Conservation (phyloP, 2,329 filamentous ascomycete genomes). For the Colletotrichum lindemuthianum region DNA sequence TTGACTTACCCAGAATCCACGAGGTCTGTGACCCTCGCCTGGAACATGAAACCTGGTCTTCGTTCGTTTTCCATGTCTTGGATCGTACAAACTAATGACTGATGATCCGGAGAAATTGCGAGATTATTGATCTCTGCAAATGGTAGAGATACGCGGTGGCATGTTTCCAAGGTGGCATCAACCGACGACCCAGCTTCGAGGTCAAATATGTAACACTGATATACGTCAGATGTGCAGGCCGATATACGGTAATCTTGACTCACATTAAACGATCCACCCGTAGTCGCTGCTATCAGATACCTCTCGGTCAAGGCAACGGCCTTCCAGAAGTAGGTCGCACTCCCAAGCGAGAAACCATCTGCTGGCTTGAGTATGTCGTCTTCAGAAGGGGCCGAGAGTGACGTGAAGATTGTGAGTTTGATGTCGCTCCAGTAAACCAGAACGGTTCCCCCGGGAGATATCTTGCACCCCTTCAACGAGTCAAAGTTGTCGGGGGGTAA, state of each 20-base stretch:
- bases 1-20: not conserved
- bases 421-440: slow-evolving; percentile 9
- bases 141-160: not conserved
- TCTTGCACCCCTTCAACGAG: not conserved
- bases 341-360: not conserved
- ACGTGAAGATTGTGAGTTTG: not conserved
- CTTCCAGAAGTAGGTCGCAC: slow-evolving; percentile 2
- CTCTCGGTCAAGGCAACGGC: slow-evolving; percentile 4
- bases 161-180: not conserved
- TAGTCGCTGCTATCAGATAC: slow-evolving; percentile 6
- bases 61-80: not conserved
- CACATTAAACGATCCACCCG: not conserved
- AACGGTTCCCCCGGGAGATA: not conserved
- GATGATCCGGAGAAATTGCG: slow-evolving; percentile 1
- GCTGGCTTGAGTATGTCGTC: not conserved
- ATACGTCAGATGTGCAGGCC: not conserved
- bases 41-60: not conserved
- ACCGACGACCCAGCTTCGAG: not conserved
- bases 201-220: slow-evolving; percentile 7
- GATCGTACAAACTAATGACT: not conserved
- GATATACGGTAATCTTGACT: not conserved
- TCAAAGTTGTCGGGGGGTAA: not conserved
- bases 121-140: not conserved
- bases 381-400: not conserved
- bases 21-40: not conserved